Base-by-base conservation (phyloP, 805 yeast genomes). In the Yamadazyma takamatsuzukensis region DNA sequence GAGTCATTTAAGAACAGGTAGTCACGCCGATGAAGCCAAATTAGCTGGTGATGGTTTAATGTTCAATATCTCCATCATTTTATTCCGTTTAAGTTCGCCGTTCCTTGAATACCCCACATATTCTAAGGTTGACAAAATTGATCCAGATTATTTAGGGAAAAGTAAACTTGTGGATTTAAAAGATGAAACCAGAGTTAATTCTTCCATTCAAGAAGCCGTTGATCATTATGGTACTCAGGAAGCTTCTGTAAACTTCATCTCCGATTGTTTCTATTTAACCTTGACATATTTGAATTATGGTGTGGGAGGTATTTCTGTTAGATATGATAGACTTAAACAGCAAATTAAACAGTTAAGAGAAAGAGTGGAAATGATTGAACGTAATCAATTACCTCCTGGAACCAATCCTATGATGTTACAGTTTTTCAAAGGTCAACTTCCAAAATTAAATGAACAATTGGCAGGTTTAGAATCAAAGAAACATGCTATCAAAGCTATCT, bases 251-350 rank as follows among this genome's bases (percentile, higher is more conserved):
- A 90, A 93, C 49, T 93, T 93, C 54, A 86, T 93, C n/a, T 79
- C 96, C 6, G 93, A 90, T 44, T 82, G 95, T 48, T 93, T 88
- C 56, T 93, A 72, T 49, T 54, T 93, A 35, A 77, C 89, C 5
- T 65, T 83, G 32, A 78, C 95, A 0, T 88, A 82, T 53, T 58
- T 86, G 30, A 89, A 90, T 45, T 93, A 83, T 59, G 98, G 97
- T 26, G 64, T 86, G 25, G 95, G 95, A 15, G 97, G 97, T 30
- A 60, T 83, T 0, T 59, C 73, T 36, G 69, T 76, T 27, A 55
- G 54, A 28, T 75, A 77, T 39, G 78, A 74, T 27, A 75, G 80
- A 37, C 49, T 80, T 19, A 67, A 67, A 40, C 64, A 67, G 18
- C 63, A 68, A 37, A 58, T 73, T 28, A 69, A 71, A 28, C 76